A percentile compares a stretch with the other conserved stretches of the same genome.
phyloP scores from a whole-genome alignment of 768 basidiomycete genomes.

The Tylopilus vinaceipallidus region DNA sequence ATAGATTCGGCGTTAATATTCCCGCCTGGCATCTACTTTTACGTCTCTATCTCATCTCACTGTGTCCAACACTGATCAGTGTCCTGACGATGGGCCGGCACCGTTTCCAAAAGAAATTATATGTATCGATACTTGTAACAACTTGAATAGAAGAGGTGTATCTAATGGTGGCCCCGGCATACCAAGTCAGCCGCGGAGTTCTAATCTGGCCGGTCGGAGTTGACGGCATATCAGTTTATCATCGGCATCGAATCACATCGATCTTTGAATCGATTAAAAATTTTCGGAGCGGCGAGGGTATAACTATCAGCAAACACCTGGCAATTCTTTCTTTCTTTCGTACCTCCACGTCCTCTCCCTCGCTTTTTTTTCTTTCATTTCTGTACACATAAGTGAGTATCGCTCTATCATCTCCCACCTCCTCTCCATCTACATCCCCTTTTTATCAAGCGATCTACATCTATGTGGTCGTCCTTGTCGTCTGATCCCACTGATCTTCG shows the following conservation, averaged over 20 bases:
- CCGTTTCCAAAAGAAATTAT: background rate
- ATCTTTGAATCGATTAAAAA: slow-evolving; percentile 68
- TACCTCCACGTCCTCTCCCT: slow-evolving; percentile 37
- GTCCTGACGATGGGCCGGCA: slow-evolving; percentile 8
- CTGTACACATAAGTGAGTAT: slow-evolving; percentile 45
- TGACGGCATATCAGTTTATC: slow-evolving; percentile 46
- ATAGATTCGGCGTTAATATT: slow-evolving; percentile 9
- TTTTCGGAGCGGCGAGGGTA: slow-evolving; percentile 51
- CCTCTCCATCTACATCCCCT: slow-evolving; percentile 26
- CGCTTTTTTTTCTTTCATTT: slow-evolving; percentile 36
- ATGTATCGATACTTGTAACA: slow-evolving; percentile 12
- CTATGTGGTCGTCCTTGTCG: slow-evolving; percentile 4
- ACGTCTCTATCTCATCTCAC: slow-evolving; percentile 9
- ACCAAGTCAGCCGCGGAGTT: slow-evolving; percentile 13
- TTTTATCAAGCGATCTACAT: slow-evolving; percentile 13
- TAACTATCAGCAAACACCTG: slow-evolving; percentile 57
- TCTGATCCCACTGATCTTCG: slow-evolving; percentile 22
- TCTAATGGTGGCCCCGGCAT: background rate
- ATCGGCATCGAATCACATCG: slow-evolving; percentile 51
- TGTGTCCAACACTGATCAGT: slow-evolving; percentile 10
- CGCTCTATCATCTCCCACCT: slow-evolving; percentile 1
- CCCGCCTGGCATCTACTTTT: slow-evolving; percentile 6
- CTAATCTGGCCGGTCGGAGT: slow-evolving; percentile 38
- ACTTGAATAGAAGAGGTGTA: background rate
- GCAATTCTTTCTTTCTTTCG: slow-evolving; percentile 34